These are phyloP conservation scores for Lactarius indigo DNA, from an alignment of 768 basidiomycete species.

Conservation along the genomic window DNA sequence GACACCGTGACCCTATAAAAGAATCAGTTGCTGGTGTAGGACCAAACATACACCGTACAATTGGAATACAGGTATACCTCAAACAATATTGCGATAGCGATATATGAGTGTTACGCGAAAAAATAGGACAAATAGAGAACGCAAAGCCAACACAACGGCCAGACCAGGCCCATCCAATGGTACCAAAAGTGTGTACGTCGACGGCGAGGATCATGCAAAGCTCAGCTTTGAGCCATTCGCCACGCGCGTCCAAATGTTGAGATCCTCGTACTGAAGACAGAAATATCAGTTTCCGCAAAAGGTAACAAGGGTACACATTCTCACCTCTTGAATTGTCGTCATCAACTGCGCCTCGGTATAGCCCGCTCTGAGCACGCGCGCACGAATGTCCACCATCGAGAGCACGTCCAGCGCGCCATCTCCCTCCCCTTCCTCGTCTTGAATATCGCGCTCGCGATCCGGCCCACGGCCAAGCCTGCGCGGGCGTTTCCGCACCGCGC, in stretches of 20 bases:
- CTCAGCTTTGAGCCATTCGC: conserved; percentile 80
- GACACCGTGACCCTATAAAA: too few species aligned
- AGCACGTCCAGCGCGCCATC: conserved; percentile 56
- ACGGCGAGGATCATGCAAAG: conserved; percentile 37
- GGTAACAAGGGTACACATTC: conserved; percentile 30
- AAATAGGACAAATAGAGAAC: conserved; percentile 12
- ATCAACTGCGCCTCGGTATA: conserved; percentile 90
- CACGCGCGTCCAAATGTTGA: conserved; percentile 78
- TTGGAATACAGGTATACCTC: conserved; percentile 17
- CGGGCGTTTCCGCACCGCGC: conserved; percentile 48
- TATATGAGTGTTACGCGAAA: conserved; percentile 11
- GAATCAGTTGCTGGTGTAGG: not conserved
- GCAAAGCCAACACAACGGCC: not conserved
- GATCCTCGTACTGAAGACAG: conserved; percentile 71
- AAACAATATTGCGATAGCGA: conserved; percentile 18
- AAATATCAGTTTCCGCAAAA: not conserved
- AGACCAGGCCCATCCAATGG: conserved; percentile 29
- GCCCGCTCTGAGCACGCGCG: conserved; percentile 78
- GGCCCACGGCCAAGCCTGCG: conserved; percentile 53
- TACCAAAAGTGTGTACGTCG: not conserved
- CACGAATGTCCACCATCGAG: conserved; percentile 83
- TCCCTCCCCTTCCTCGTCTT: conserved; percentile 44
- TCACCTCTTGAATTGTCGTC: conserved; percentile 77
- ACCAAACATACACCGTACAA: not conserved
- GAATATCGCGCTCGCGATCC: conserved; percentile 64